A percentile compares a stretch with the other conserved stretches of the same genome.
phyloP scores from a whole-genome alignment of 73 alveolate species.

The Paramecium primaurelia region DNA sequence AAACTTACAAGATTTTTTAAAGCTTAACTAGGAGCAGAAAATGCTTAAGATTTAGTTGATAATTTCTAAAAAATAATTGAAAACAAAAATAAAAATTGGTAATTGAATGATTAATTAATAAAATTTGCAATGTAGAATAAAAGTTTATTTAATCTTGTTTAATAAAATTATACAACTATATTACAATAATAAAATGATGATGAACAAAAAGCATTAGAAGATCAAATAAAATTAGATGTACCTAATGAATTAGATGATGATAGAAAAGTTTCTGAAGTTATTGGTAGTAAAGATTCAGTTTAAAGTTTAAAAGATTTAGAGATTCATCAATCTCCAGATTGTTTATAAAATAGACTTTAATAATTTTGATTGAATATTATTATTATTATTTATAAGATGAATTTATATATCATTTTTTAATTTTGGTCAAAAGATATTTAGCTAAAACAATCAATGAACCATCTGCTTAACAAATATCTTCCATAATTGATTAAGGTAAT shows the following conservation, averaged over 20 bases:
- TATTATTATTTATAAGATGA: background rate
- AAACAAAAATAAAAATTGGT: background rate
- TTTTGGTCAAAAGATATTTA: slow-evolving; percentile 44
- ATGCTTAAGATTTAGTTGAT: background rate
- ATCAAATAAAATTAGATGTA: background rate
- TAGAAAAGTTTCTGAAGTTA: background rate
- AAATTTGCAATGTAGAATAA: background rate
- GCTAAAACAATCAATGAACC: slow-evolving; percentile 57
- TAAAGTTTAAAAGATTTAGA: background rate
- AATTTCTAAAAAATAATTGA: background rate
- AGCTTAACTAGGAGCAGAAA: background rate
- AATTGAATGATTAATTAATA: background rate
- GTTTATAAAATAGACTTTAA: background rate
- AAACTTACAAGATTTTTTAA: slow-evolving; percentile 6
- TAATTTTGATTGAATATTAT: background rate
- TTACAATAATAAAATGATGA: background rate
- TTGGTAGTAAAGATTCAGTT: background rate
- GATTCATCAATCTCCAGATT: background rate
- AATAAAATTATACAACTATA: background rate
- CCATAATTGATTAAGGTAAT: slow-evolving; percentile 20
- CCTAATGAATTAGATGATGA: background rate
- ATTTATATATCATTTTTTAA: slow-evolving; percentile 31
- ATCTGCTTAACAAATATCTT: slow-evolving; percentile 52
- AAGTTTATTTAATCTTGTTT: background rate
- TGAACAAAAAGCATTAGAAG: background rate